Percentiles rank a stretch among this genome's conserved stretches.
Evolutionary conservation across 495 filamentous ascomycete genomes (phyloP).

Genomic region (Astrothelium macrocarpum): DNA sequence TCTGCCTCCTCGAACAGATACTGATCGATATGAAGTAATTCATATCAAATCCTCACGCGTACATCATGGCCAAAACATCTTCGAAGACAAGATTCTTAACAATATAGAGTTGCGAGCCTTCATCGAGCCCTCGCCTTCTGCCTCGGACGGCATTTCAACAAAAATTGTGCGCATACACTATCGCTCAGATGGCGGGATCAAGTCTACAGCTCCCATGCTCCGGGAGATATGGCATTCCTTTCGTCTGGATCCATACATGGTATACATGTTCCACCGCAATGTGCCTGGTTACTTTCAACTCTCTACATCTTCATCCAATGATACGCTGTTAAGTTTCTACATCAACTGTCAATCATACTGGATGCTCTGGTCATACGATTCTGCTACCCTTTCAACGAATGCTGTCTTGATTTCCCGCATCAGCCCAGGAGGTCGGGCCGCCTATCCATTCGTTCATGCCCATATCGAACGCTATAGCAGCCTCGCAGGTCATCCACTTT

Average conservation of each 20-base stretch:
- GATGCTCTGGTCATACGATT: slow-evolving; percentile 1
- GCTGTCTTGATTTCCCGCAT: neutral
- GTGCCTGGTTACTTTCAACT: neutral
- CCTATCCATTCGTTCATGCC: neutral
- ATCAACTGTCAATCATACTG: neutral
- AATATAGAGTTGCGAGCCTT: neutral
- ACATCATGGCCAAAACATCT: neutral
- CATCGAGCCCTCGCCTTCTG: neutral
- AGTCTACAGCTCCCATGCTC: neutral
- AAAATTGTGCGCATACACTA: neutral
- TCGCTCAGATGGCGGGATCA: neutral
- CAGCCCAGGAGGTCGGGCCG: neutral
- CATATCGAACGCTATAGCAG: neutral
- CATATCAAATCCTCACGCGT: neutral
- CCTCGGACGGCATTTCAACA: neutral
- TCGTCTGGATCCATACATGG: neutral
- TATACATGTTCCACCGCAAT: slow-evolving; percentile 4
- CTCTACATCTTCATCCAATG: neutral
- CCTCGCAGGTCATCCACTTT: slow-evolving; percentile 3
- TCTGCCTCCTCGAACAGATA: neutral
- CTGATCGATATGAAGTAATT: neutral
- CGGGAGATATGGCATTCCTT: slow-evolving; percentile 1
- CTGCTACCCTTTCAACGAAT: neutral
- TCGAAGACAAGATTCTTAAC: slow-evolving; percentile 1
- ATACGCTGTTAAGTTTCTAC: neutral